phyloP scores from a whole-genome alignment of 352 stramenopile genomes.

The Phytophthora crassamura region DNA sequence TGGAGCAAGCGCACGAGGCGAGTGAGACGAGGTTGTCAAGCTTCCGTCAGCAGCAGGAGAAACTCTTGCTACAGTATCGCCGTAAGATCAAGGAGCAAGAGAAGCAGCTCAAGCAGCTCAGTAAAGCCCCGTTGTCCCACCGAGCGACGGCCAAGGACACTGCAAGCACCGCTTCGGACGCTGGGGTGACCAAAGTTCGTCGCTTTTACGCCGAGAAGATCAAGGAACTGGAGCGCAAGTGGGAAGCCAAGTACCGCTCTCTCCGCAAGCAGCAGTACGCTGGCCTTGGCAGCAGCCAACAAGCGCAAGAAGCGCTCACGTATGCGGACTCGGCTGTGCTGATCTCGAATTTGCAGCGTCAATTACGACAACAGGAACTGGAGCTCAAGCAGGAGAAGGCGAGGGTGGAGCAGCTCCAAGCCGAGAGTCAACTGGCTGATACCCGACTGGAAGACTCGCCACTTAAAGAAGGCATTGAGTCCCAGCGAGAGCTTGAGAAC shows the following conservation, averaged over 20 bases:
- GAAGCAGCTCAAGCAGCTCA: constrained; percentile 39
- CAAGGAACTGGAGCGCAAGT: constrained; percentile 79
- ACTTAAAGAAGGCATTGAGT: not conserved
- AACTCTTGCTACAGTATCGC: constrained; percentile 73
- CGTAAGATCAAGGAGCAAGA: constrained; percentile 66
- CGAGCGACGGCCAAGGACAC: constrained; percentile 18
- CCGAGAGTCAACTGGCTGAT: constrained; percentile 16
- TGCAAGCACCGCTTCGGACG: constrained; percentile 17
- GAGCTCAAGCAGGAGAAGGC: constrained; percentile 37
- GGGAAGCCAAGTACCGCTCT: constrained; percentile 69
- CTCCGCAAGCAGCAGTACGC: constrained; percentile 58
- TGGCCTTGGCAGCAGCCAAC: constrained; percentile 25
- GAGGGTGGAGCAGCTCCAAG: constrained; percentile 29
- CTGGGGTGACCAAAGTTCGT: constrained; percentile 60
- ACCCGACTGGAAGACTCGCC: not conserved
- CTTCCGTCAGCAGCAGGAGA: constrained; percentile 86
- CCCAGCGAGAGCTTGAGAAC: constrained; percentile 30
- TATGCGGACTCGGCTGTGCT: constrained; percentile 46
- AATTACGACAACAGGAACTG: constrained; percentile 30
- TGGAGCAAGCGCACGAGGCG: constrained; percentile 54
- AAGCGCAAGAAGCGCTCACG: constrained; percentile 28
- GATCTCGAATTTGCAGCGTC: constrained; percentile 48
- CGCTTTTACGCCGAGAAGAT: constrained; percentile 82
- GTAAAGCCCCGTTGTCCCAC: constrained; percentile 18
- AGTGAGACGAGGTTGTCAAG: constrained; percentile 67